These are phyloP conservation scores for Ogataea ramenticola DNA, from an alignment of 805 yeast genomes.

Conservation along the genomic window DNA sequence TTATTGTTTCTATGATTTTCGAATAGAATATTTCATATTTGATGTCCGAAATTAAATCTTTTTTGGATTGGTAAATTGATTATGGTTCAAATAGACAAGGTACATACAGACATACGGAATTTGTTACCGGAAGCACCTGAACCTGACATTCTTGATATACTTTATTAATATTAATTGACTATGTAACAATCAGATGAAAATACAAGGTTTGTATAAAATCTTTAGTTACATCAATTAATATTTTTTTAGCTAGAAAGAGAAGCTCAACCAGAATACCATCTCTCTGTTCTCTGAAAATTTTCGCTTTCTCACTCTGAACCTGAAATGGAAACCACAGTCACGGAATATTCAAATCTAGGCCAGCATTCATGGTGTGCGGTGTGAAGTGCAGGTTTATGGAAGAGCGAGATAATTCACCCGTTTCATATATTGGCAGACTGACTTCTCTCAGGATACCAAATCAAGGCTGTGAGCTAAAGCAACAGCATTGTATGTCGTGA, in stretches of 20 bases:
- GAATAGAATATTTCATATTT: neutral
- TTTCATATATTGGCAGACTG: neutral
- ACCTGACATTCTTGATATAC: constrained; percentile 58
- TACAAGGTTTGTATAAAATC: neutral
- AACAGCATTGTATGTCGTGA: too few species aligned
- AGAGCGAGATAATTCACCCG: too few species aligned
- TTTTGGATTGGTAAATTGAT: neutral
- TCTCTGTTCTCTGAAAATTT: neutral
- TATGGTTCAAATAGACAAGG: neutral
- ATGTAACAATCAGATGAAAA: neutral
- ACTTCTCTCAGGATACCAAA: too few species aligned
- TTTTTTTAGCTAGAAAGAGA: too few species aligned
- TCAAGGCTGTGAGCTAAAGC: too few species aligned
- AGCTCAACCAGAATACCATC: too few species aligned
- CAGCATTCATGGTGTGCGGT: neutral
- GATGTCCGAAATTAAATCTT: neutral
- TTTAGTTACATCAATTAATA: too few species aligned
- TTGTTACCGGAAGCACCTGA: constrained; percentile 99
- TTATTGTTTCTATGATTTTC: neutral
- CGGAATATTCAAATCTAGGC: neutral
- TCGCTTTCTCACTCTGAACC: neutral
- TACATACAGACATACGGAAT: constrained; percentile 98
- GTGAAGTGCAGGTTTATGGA: too few species aligned
- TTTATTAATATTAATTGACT: neutral
- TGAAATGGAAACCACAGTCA: neutral